A percentile compares a stretch with the other conserved stretches of the same genome.
phyloP scores from a whole-genome alignment of 257 asterid species.

The Salvia rosmarinus region DNA sequence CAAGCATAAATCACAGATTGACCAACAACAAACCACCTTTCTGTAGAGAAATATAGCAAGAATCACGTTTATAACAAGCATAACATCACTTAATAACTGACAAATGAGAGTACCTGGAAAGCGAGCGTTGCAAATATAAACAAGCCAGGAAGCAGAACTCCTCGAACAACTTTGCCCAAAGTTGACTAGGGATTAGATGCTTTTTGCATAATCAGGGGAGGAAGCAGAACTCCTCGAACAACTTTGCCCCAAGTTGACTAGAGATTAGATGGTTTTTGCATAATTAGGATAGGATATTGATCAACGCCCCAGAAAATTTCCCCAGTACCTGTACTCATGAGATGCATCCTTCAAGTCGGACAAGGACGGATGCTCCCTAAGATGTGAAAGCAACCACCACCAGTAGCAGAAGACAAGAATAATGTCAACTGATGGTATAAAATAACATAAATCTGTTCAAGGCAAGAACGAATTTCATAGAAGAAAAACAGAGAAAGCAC shows the following conservation, averaged over 20 bases:
- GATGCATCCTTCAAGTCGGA: slow-evolving; percentile 6
- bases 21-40: neutral
- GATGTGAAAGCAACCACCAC: neutral
- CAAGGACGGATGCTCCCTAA: neutral
- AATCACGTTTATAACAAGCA: no score
- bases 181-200: neutral
- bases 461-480: neutral
- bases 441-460: neutral
- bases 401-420: slow-evolving; percentile 13
- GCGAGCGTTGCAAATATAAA: neutral
- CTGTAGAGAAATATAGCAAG: neutral
- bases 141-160: neutral
- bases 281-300: neutral
- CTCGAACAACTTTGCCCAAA: neutral
- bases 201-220: neutral
- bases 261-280: neutral
- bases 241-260: neutral
- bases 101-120: neutral
- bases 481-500: neutral
- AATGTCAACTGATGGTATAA: neutral
- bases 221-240: neutral
- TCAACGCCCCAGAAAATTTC: neutral
- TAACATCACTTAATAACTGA: neutral
- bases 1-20: neutral
- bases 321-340: slow-evolving; percentile 3